Evolutionary conservation across 208 protist genomes (phyloP).

Genomic region (Acanthamoeba quina): DNA sequence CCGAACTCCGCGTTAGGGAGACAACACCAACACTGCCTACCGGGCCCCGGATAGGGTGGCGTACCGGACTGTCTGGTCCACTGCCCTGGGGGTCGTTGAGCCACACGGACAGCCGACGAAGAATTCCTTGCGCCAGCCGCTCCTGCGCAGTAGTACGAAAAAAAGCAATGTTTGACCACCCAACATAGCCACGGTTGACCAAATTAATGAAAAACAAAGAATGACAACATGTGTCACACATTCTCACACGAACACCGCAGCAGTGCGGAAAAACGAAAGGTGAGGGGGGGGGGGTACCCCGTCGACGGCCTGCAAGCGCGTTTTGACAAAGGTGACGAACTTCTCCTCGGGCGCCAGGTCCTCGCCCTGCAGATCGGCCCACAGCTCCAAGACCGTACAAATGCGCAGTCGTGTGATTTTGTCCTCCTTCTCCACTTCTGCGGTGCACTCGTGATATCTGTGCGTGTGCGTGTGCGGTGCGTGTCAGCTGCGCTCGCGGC

Average conservation of each 20-base stretch:
- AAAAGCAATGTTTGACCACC: neutral
- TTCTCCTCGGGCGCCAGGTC: slow-evolving; percentile 16
- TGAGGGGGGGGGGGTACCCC: neutral
- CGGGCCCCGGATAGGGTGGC: neutral
- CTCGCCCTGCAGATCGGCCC: slow-evolving; percentile 44
- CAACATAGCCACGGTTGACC: neutral
- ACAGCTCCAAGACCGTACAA: slow-evolving; percentile 12
- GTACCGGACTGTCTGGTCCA: neutral
- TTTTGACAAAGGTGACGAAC: slow-evolving; percentile 36
- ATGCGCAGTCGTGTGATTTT: slow-evolving; percentile 34
- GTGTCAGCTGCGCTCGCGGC: neutral
- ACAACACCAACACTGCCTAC: no score
- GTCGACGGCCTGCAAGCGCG: neutral
- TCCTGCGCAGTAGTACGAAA: neutral
- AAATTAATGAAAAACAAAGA: neutral
- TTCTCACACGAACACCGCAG: no score
- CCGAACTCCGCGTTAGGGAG: no score
- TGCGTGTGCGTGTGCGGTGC: neutral
- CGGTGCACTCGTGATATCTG: slow-evolving; percentile 10
- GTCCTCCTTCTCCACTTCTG: neutral
- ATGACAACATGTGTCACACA: neutral
- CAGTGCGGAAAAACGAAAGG: no score
- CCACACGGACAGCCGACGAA: neutral
- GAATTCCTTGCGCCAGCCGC: neutral
- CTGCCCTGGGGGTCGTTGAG: neutral